Evolutionary conservation across 2,329 filamentous ascomycete genomes (phyloP).

Genomic region (Aspergillus piperis): DNA sequence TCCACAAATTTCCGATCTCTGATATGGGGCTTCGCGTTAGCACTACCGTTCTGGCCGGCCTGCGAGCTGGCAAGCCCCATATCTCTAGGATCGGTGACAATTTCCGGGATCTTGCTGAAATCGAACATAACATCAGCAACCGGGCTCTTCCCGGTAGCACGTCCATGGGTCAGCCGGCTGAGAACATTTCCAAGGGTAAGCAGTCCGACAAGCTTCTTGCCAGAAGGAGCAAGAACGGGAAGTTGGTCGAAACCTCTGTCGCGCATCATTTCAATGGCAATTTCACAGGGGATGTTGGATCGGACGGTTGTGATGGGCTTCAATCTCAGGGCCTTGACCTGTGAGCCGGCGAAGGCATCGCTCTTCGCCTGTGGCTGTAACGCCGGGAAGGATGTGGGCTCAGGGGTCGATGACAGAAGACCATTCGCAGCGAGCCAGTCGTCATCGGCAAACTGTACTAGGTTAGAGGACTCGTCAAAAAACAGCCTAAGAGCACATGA

Average conservation of each 20-base stretch:
- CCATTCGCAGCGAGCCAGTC: constrained; percentile 98
- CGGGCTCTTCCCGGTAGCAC: constrained; percentile 70
- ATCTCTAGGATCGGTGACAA: constrained; percentile 82
- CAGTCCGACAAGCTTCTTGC: constrained; percentile 78
- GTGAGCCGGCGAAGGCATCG: constrained; percentile 76
- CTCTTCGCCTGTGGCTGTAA: constrained; percentile 43
- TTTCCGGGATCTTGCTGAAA: constrained; percentile 82
- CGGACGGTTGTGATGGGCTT: constrained; percentile 91
- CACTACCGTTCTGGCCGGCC: constrained; percentile 13
- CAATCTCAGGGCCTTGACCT: constrained; percentile 77
- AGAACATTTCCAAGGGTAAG: constrained; percentile 94
- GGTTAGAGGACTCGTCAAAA: constrained; percentile 15
- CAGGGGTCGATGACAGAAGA: constrained; percentile 68
- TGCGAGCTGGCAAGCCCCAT: constrained; percentile 46
- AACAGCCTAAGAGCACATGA: background rate
- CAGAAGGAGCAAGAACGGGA: constrained; percentile 74
- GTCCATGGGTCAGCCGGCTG: constrained; percentile 81
- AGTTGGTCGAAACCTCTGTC: constrained; percentile 98
- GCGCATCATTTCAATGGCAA: constrained; percentile 96
- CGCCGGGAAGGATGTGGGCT: constrained; percentile 36
- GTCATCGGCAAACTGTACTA: constrained; percentile 79
- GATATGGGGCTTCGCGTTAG: constrained; percentile 41
- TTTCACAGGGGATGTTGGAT: constrained; percentile 69
- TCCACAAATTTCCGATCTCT: constrained; percentile 78
- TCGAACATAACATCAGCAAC: constrained; percentile 96